phyloP scores from a whole-genome alignment of 2,329 filamentous ascomycete genomes.

The Sporothrix brasiliensis region DNA sequence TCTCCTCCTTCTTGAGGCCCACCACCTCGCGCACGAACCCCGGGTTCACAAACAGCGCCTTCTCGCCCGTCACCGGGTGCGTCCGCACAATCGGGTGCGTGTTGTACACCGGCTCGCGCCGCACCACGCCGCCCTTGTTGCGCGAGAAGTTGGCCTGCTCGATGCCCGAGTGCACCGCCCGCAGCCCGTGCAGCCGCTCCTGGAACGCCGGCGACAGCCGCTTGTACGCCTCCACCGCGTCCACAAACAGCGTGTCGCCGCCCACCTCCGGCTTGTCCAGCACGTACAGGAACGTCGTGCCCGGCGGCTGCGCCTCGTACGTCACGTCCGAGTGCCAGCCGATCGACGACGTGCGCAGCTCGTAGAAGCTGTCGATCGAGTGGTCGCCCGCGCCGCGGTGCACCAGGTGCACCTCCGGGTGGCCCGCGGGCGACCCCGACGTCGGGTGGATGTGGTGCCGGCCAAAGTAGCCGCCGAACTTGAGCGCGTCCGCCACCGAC shows the following conservation, averaged over 20 bases:
- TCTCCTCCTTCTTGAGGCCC: constrained; percentile 84
- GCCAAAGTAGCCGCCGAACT: constrained; percentile 63
- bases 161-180: constrained; percentile 77
- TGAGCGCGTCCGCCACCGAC: constrained; percentile 65
- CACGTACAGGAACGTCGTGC: constrained; percentile 85
- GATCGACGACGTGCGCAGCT: constrained; percentile 72
- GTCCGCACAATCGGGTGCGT: constrained; percentile 81
- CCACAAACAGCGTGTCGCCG: constrained; percentile 82
- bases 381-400: constrained; percentile 70
- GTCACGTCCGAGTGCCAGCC: constrained; percentile 47
- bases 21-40: constrained; percentile 81
- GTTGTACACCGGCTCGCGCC: constrained; percentile 73
- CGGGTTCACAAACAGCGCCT: constrained; percentile 79
- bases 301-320: constrained; percentile 42
- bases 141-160: constrained; percentile 74
- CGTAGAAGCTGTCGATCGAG: constrained; percentile 62
- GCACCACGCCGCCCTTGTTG: constrained; percentile 67
- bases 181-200: constrained; percentile 76
- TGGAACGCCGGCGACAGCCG: constrained; percentile 72
- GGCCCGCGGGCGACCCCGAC: constrained; percentile 68
- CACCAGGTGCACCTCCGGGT: constrained; percentile 71
- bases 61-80: constrained; percentile 81
- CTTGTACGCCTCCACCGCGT: constrained; percentile 79
- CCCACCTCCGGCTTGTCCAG: constrained; percentile 80
- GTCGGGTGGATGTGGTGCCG: constrained; percentile 74